These are phyloP conservation scores for Phytophthora cactorum DNA, from an alignment of 352 stramenopile genomes.

Conservation along the genomic window DNA sequence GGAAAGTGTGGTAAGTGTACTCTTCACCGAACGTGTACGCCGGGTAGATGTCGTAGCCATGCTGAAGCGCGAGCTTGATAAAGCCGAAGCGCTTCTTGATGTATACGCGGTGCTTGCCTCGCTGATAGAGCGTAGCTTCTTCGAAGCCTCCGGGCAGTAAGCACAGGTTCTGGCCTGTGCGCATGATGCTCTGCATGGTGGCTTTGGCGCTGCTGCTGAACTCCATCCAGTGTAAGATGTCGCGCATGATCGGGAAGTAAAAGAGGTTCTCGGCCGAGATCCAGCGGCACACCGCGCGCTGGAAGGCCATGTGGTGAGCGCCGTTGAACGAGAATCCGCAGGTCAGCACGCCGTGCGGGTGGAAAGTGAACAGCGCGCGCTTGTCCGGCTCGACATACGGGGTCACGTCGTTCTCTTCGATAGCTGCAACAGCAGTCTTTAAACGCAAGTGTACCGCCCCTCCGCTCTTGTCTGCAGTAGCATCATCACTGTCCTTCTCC, in stretches of 20 bases:
- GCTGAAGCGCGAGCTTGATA: conserved; percentile 92
- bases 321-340: conserved; percentile 66
- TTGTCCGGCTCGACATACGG: conserved; percentile 23
- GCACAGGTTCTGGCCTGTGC: conserved; percentile 62
- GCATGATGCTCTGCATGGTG: conserved; percentile 63
- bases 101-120: conserved; percentile 88
- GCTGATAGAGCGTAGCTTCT: conserved; percentile 91
- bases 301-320: conserved; percentile 55
- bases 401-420: conserved; percentile 27
- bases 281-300: conserved; percentile 57
- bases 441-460: conserved; percentile 7
- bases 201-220: conserved; percentile 58
- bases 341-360: conserved; percentile 71
- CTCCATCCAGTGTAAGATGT: conserved; percentile 76
- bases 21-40: conserved; percentile 95
- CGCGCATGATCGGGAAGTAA: conserved; percentile 68
- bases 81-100: conserved; percentile 93
- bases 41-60: conserved; percentile 87
- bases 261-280: conserved; percentile 76
- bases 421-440: conserved; percentile 4
- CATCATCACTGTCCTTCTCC: conserved; percentile 12
- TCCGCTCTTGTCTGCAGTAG: neutral
- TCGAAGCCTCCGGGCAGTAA: conserved; percentile 94
- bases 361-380: conserved; percentile 50
- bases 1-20: conserved; percentile 86